Conservation (phyloP, 1,284 basidiomycete genomes). For the Heterobasidion parviporum region DNA sequence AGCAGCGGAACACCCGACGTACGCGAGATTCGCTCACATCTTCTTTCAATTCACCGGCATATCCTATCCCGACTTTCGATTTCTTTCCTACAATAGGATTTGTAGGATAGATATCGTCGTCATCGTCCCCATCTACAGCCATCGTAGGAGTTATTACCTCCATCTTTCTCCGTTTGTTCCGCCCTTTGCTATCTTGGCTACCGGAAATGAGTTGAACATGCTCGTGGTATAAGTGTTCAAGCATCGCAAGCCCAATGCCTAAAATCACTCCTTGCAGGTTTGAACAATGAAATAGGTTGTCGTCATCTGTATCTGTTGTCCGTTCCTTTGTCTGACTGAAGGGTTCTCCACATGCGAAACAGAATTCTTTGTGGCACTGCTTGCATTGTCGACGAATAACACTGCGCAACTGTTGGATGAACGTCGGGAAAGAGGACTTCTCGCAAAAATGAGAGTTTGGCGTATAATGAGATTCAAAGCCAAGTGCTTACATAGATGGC, state of each 20-base stretch:
- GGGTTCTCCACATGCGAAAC: conserved; percentile 80
- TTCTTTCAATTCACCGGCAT: conserved; percentile 72
- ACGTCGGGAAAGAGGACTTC: conserved; percentile 65
- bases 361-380: conserved; percentile 60
- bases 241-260: conserved; percentile 76
- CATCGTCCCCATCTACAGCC: conserved; percentile 44
- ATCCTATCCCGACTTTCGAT: conserved; percentile 72
- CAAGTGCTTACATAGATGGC: conserved; percentile 59
- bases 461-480: not conserved
- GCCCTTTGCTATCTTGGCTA: conserved; percentile 10
- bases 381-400: conserved; percentile 56
- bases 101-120: conserved; percentile 37
- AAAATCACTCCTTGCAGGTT: conserved; percentile 82
- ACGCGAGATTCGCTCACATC: conserved; percentile 52
- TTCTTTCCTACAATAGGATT: conserved; percentile 43
- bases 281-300: conserved; percentile 77
- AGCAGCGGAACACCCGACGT: conserved; percentile 6
- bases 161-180: conserved; percentile 20
- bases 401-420: conserved; percentile 53
- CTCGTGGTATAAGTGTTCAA: conserved; percentile 62
- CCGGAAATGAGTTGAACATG: conserved; percentile 33
- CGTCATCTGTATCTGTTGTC: conserved; percentile 32
- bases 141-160: conserved; percentile 19
- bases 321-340: conserved; percentile 35
- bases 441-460: not conserved